Base-by-base conservation (phyloP, 2,329 filamentous ascomycete genomes). In the Teratosphaeria pseudoeucalypti region DNA sequence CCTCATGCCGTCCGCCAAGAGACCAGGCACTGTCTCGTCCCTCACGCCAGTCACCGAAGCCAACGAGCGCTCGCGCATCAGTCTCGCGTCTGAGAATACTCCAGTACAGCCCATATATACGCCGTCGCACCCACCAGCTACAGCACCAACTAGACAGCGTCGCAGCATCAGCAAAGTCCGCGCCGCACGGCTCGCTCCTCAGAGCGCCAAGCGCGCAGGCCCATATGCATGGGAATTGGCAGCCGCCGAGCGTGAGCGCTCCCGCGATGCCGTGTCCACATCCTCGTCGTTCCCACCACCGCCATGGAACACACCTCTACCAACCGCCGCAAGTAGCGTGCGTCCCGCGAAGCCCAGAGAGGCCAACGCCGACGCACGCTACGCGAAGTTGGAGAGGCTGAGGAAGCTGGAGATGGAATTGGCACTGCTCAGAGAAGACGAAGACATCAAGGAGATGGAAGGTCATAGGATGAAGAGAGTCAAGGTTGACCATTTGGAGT, bases 401-500 rank as follows among this genome's bases (percentile, higher is more conserved):
- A 52, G 64, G 27, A 58, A 64, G 39, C 57, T 68, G 11, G 43
- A 65, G 56, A 49, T 63, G 26, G 58, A 70, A 54, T 52, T 68
- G n/a, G 59, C 64, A 23, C 55, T 58, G 6, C 59, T 70, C 57
- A 60, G 66, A 59, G 34, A 64, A 37, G 67, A 71, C 47, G 60
- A 62, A 34, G 67, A 71, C 34, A 55, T 68, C 52, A 60, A 54
- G 37, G 65, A 71, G 57, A 66, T 66, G 47, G 62, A 66, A 27
- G 27, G 52, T 11, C 58, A 65, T 52, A 57, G 61, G 27, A 67
- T 65, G 52, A 72, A 72, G 64, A 61, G 67, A 26, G 68, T 71
- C 55, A 72, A 71, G 62, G 61, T 71, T 52, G 69, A 71, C 57
- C 58, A 66, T n/a, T 59, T 72, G 11, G 60, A 61, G 11, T 49